Base-by-base conservation (phyloP, 441 rosid species). In the Breynia disticha region DNA sequence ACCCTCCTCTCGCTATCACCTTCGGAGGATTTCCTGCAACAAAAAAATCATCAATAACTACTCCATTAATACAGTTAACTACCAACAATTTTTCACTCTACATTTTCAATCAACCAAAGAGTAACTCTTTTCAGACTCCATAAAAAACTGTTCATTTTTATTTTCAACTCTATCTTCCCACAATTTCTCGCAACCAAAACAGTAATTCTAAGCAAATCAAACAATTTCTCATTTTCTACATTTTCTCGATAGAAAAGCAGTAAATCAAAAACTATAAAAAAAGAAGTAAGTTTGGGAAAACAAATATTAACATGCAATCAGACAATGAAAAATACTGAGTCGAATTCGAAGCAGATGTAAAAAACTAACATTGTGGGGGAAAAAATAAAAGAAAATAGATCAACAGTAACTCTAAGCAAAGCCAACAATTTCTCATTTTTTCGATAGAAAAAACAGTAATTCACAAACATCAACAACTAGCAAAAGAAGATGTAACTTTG, bases 1-100 rank as follows among this genome's bases (percentile, higher is more conserved):
- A 86, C 44, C 98, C 95, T 19, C 97, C 97, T 19, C 72, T 85
- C 22, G 98, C 98, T 7, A 91, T 51, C 44, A 91, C 75, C 14
- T 63, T 53, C 14, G 97, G 97, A 37, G 67, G 50, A 22, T 57
- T 63, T 48, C 95, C 97, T 88, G 86, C 84, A 75, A 51, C 45
- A 56, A 50, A 28, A 43, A 59, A 0, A 32, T 32, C 48, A 49
- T 7, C 39, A 51, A 11, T 22, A 6, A 28, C 35, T 4, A 7
- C 8, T 28, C 2, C 35, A 9, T 5, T 28, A 45, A 22, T 17
- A 55, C 14, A 41, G 3, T 13, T 11, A 9, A 11, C 4, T 11
- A 41, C 13, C 3, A 41, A 15, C 9, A 3, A 11, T 37, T 41
- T 41, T 41, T 41, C n/a, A 41, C 15, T 41, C 13, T 41, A 9